Conservation (phyloP, 1,139 yeast genomes). For the Saccharomyces hybrid region DNA sequence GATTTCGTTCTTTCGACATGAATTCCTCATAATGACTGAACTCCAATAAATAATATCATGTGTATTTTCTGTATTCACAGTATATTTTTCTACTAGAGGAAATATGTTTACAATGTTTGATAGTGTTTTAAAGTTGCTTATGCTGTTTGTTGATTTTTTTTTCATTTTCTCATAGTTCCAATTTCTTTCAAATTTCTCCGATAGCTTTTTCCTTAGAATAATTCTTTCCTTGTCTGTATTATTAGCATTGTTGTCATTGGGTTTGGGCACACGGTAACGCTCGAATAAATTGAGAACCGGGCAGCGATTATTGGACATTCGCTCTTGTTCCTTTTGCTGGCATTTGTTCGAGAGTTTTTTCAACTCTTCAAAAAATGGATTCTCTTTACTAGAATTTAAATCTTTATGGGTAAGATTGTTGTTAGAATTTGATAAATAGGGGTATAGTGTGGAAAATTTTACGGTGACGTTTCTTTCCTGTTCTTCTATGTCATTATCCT, state of each 20-base stretch:
- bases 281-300: neutral
- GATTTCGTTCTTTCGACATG: conserved; percentile 84
- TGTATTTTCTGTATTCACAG: conserved; percentile 54
- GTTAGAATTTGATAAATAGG: neutral
- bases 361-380: neutral
- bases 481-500: neutral
- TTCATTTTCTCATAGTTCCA: conserved; percentile 17
- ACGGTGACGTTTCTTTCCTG: neutral
- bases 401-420: neutral
- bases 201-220: neutral
- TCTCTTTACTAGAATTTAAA: neutral
- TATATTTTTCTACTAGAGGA: conserved; percentile 86
- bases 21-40: conserved; percentile 91
- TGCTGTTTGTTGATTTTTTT: conserved; percentile 15
- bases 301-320: neutral
- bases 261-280: neutral
- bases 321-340: no score
- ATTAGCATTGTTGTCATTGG: neutral
- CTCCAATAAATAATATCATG: conserved; percentile 93
- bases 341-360: neutral
- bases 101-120: conserved; percentile 54
- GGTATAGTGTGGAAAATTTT: neutral
- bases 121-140: conserved; percentile 2
- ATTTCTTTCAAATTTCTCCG: conserved; percentile 6
- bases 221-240: neutral